These are phyloP conservation scores for Hypoxylon subgilvum DNA, from an alignment of 495 filamentous ascomycete genomes.

Conservation along the genomic window DNA sequence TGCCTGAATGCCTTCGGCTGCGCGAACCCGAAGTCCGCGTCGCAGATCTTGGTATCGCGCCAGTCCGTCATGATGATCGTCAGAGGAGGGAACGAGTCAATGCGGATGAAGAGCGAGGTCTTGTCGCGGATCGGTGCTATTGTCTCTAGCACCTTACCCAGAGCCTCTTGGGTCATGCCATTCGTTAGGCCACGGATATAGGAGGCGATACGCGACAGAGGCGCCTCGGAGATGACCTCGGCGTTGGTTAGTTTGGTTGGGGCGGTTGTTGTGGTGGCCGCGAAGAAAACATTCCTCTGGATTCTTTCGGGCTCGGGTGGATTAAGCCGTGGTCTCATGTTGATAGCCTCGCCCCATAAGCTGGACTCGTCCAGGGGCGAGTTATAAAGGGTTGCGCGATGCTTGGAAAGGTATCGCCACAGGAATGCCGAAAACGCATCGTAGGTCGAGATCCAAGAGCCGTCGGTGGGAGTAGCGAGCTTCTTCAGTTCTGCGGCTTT, in stretches of 20 bases:
- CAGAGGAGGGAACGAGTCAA: conserved; percentile 41
- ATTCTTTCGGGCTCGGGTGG: conserved; percentile 41
- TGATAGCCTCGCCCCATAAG: conserved; percentile 46
- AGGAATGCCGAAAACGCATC: conserved; percentile 51
- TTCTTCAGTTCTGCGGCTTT: conserved; percentile 50
- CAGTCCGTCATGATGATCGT: conserved; percentile 40
- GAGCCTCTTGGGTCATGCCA: conserved; percentile 43
- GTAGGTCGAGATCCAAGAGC: conserved; percentile 51
- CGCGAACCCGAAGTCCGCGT: conserved; percentile 44
- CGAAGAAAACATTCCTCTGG: conserved; percentile 48
- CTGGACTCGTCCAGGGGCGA: conserved; percentile 32
- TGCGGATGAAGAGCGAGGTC: conserved; percentile 35
- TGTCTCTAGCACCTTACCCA: conserved; percentile 40
- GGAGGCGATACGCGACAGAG: conserved; percentile 44
- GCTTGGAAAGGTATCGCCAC: conserved; percentile 44
- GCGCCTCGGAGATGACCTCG: conserved; percentile 46
- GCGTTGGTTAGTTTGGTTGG: conserved; percentile 33
- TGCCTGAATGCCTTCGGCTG: conserved; percentile 36
- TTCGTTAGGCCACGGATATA: conserved; percentile 50
- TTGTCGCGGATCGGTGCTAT: conserved; percentile 50
- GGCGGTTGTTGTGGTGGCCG: conserved; percentile 25
- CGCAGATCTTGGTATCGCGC: conserved; percentile 37
- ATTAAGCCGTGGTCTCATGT: conserved; percentile 49
- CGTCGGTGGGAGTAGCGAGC: conserved; percentile 41
- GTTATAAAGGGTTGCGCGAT: conserved; percentile 45